phyloP scores from a whole-genome alignment of 805 yeast genomes.

The Metschnikowia reukaufii region DNA sequence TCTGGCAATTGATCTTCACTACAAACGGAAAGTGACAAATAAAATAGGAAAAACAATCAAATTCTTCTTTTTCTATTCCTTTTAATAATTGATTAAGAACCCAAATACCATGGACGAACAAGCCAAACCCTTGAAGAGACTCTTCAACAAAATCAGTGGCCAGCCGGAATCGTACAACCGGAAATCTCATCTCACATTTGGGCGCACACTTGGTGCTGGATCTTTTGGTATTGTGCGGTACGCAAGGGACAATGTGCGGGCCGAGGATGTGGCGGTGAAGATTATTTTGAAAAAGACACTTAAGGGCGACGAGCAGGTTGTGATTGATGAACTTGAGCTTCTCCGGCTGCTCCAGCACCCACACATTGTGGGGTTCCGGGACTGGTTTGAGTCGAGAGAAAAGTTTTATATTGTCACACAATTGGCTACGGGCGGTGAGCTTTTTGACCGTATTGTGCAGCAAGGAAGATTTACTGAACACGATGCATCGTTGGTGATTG shows the following conservation, averaged over 20 bases:
- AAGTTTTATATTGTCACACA: conserved; percentile 93
- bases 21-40: no score
- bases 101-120: conserved; percentile 12
- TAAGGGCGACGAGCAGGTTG: conserved; percentile 72
- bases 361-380: conserved; percentile 84
- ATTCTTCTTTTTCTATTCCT: no score
- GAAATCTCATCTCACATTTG: conserved; percentile 71
- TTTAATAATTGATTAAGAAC: no score
- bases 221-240: conserved; percentile 89
- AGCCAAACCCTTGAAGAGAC: conserved; percentile 26
- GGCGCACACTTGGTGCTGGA: conserved; percentile 90
- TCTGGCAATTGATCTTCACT: no score
- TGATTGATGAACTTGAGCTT: conserved; percentile 73
- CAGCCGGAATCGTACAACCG: conserved; percentile 71
- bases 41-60: no score
- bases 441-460: conserved; percentile 81
- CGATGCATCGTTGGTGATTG: conserved; percentile 76
- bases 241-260: conserved; percentile 52
- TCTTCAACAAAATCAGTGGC: conserved; percentile 59
- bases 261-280: conserved; percentile 84
- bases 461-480: conserved; percentile 84
- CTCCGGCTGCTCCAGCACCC: conserved; percentile 72
- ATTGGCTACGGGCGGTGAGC: conserved; percentile 93
- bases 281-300: conserved; percentile 84
- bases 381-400: conserved; percentile 91